Evolutionary conservation across 176 grass and related monocot species (phyloP).

Genomic region (Leersia perrieri): DNA sequence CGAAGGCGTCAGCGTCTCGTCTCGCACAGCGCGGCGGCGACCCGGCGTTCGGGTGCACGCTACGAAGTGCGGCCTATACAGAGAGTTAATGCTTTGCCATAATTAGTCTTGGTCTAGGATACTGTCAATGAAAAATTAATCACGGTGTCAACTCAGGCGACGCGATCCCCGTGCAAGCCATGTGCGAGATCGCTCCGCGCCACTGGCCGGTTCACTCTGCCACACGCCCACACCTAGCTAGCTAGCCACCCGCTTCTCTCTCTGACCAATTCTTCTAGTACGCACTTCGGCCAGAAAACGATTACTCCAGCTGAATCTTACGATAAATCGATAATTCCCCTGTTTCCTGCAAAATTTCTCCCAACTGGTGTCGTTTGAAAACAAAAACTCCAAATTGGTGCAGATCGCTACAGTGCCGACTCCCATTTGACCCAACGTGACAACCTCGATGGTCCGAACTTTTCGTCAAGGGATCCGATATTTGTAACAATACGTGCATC

Average conservation of each 20-base stretch:
- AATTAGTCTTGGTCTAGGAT: conserved; percentile 10
- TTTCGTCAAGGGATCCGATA: background rate
- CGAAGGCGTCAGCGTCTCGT: background rate
- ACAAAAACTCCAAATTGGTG: too few relatives aligned
- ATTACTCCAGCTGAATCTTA: background rate
- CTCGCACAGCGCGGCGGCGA: background rate
- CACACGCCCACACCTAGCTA: too few relatives aligned
- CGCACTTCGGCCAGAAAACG: background rate
- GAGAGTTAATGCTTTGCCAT: conserved; percentile 4
- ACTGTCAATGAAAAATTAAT: background rate
- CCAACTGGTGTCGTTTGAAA: too few relatives aligned
- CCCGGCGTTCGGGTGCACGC: background rate
- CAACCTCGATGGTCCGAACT: background rate
- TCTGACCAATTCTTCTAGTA: background rate
- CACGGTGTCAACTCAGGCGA: conserved; percentile 13
- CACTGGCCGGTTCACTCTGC: background rate
- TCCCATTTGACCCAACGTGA: too few relatives aligned
- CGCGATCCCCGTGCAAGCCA: background rate
- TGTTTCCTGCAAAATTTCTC: too few relatives aligned
- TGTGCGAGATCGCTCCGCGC: background rate
- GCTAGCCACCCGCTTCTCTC: background rate
- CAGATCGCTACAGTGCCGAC: too few relatives aligned
- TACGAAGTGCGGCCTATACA: background rate
- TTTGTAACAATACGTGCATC: background rate
- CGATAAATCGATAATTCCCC: too few relatives aligned